A percentile compares a stretch with the other conserved stretches of the same genome.
phyloP scores from a whole-genome alignment of 352 stramenopile species.

The Pythium phragmitis region DNA sequence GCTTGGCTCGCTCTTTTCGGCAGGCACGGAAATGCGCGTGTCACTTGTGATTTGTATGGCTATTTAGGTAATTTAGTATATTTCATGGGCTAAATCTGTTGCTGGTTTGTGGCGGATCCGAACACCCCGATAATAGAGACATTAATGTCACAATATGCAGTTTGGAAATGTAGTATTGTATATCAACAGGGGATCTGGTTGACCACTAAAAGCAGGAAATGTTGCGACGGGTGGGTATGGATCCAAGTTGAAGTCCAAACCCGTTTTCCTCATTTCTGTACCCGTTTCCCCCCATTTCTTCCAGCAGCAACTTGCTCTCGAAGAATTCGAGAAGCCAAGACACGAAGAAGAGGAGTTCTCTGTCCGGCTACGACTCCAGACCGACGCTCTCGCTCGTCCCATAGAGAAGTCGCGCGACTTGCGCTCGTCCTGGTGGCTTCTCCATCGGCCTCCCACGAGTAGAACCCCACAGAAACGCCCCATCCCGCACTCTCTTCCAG shows the following conservation, averaged over 20 bases:
- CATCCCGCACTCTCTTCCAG: background rate
- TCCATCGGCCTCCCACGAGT: background rate
- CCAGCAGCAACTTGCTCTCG: constrained; percentile 7
- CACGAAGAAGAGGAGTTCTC: background rate
- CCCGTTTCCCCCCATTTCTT: constrained; percentile 21
- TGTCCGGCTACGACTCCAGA: background rate
- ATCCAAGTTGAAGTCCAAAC: constrained; percentile 27
- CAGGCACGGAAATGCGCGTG: background rate
- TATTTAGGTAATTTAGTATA: background rate
- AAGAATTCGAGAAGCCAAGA: constrained; percentile 3
- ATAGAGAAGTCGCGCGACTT: background rate
- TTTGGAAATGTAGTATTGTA: too few relatives aligned
- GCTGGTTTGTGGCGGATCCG: background rate
- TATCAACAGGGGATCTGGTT: background rate
- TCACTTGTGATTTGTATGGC: background rate
- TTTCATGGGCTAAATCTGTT: background rate
- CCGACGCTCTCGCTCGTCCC: background rate
- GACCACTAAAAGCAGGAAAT: constrained; percentile 10
- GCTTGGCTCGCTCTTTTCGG: background rate
- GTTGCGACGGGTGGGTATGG: constrained; percentile 12
- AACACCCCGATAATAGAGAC: background rate
- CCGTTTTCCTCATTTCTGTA: constrained; percentile 2
- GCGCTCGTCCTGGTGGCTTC: background rate
- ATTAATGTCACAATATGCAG: background rate
- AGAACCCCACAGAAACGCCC: background rate